Evolutionary conservation across 2,329 filamentous ascomycete species (phyloP), one percentile per base, ranked within the genome.

Genomic region (Fusarium algeriense): DNA sequence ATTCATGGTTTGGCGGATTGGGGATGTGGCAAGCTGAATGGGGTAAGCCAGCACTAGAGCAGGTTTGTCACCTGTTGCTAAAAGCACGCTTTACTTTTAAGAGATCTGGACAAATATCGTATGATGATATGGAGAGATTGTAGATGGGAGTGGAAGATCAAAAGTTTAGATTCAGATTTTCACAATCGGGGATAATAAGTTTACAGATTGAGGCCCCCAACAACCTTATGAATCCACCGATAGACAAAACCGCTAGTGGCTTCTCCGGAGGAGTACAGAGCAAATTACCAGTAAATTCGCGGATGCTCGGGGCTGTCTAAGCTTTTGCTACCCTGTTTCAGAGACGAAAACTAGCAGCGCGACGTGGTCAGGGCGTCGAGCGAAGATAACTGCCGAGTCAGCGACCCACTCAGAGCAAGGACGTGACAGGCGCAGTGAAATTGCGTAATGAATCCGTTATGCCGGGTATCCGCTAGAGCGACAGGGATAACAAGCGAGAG

Each of bases 321-420:
- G 32, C 50, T 65, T 65, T 28, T 11, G 3, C 4, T 35, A 32
- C 43, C 62, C 26, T 38, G 62, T 64, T 64, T 64, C 49, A 58
- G 38, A 23, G 26, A 5, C 23, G 23, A 38, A 44, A 52, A 53
- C 52, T 52, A 63, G 37, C 34, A 61, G 13, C 48, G n/a, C 26
- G 17, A 8, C n/a, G 28, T 62, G 19, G 34, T 6, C 46, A 15
- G n/a, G 46, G 46, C 57, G 46, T 44, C 19, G 34, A 45, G 32
- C 32, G 19, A 55, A 30, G 17, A 38, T 4, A 64, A 64, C 49
- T 65, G 62, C 62, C 62, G 62, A 58, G 26, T n/a, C 26, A 49
- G 37, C 17, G 62, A 34, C 43, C 32, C 62, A 34, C 60, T 38
- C 26, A 23, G 9, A 53, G 41, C 4, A 14, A 6, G 7, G 19